Evolutionary conservation across 208 protist species (phyloP), one percentile per base, ranked within the genome.

Genomic region (Leishmania lainsoni): DNA sequence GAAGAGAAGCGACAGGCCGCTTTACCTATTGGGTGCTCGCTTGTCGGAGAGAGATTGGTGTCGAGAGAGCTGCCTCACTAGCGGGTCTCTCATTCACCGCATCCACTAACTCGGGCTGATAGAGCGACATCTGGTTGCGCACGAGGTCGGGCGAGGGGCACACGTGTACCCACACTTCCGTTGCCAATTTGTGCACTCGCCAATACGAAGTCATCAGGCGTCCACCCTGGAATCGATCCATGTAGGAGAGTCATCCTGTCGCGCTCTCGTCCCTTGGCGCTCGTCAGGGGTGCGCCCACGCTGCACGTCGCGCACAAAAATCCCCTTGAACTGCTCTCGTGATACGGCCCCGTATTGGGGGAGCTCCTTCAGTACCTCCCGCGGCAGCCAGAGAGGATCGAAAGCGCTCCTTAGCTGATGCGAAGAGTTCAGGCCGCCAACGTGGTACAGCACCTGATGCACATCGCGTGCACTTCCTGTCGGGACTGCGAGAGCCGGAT

Each of bases 141-240:
- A 88, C 83, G 45, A 94, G 81, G 54, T 92, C 87, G 12, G 91
- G 89, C 0, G 76, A 84, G 2, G 89, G 69, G 73, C 89, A 89
- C 39, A 94, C 59, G 17, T 77, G 81, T 70, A 76, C 75, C 91
- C 91, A 94, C 26, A 92, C 72, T 1, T 81, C 81, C 3, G 81
- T 89, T 14, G 77, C 69, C 8, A 91, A 71, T 65, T 86, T 85
- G 81, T 90, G 90, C 61, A 80, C 69, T n/a, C 87, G 89, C 65
- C 91, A 70, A 26, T 82, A 80, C 48, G 87, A 81, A 32, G 80
- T 81, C 86, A 90, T 90, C 10, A 85, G 85, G 42, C 80, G 73
- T n/a, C 86, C 89, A 16, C 84, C 78, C 73, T 89, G 87, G 76
- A 89, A 86, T 10, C 91, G 89, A 61, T 92, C 89, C 76, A 92